These are phyloP conservation scores for Yarrowia sp. DNA, from an alignment of 805 yeast species.

Conservation along the genomic window DNA sequence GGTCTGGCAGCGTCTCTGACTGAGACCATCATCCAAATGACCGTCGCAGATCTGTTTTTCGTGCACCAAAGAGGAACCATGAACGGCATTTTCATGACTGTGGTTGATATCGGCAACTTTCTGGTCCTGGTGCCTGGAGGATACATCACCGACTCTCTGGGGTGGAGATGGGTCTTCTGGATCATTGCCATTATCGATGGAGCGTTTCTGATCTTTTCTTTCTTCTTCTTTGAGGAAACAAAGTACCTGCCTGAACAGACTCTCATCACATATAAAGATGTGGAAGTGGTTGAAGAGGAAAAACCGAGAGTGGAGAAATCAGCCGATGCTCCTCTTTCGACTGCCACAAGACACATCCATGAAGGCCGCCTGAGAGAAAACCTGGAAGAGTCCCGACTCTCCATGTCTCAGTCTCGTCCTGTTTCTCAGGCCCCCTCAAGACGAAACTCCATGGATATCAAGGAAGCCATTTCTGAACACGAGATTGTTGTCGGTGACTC, in stretches of 20 bases:
- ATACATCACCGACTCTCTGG: conserved; percentile 43
- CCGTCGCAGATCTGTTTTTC: conserved; percentile 44
- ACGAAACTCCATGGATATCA: conserved; percentile 26
- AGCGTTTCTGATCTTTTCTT: conserved; percentile 39
- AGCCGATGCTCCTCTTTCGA: conserved; percentile 30
- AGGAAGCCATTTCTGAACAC: conserved; percentile 8
- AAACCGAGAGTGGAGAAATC: background rate
- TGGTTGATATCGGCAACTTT: conserved; percentile 45
- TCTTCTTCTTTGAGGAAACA: conserved; percentile 44
- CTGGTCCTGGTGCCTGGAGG: conserved; percentile 45
- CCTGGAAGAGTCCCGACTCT: conserved; percentile 5
- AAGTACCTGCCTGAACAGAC: conserved; percentile 39
- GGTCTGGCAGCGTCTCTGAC: conserved; percentile 39
- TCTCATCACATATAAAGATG: conserved; percentile 9
- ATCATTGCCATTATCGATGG: conserved; percentile 44
- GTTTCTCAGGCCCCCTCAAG: conserved; percentile 29
- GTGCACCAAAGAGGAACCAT: conserved; percentile 46
- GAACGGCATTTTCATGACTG: conserved; percentile 45
- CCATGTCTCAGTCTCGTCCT: conserved; percentile 22
- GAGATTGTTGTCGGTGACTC: background rate
- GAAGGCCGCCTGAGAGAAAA: conserved; percentile 17
- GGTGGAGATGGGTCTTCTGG: conserved; percentile 47
- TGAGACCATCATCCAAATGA: conserved; percentile 43
- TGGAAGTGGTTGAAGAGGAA: conserved; percentile 14
- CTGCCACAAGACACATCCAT: conserved; percentile 15